phyloP scores from a whole-genome alignment of 2,329 filamentous ascomycete species.

The Xylaria digitata region DNA sequence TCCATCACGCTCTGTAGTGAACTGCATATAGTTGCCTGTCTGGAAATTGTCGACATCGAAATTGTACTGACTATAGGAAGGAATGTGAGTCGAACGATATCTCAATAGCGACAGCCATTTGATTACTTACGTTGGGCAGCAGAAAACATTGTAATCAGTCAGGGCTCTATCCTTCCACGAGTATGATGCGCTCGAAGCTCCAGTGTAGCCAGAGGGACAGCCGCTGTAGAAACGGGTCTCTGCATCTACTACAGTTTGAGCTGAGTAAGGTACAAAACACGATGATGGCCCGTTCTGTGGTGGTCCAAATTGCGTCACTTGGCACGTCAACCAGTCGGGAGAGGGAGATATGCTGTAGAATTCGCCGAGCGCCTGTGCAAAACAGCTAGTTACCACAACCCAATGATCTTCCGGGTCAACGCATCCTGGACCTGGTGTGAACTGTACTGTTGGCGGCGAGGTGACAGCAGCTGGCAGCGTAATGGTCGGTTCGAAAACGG shows the following conservation, averaged over 20 bases:
- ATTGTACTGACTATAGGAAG: conserved; percentile 27
- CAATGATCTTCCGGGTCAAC: conserved; percentile 32
- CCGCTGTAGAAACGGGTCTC: conserved; percentile 22
- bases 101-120: not conserved
- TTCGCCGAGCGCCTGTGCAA: conserved; percentile 10
- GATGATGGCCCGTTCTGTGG: conserved; percentile 5
- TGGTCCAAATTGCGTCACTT: conserved; percentile 34
- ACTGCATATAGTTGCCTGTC: not conserved
- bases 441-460: conserved; percentile 31
- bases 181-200: not conserved
- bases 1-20: conserved; percentile 30
- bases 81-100: conserved; percentile 14
- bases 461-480: conserved; percentile 25
- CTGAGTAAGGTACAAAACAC: conserved; percentile 27
- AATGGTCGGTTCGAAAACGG: conserved; percentile 11
- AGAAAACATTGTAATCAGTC: conserved; percentile 9
- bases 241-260: conserved; percentile 19
- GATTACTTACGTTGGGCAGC: conserved; percentile 34
- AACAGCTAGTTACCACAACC: conserved; percentile 34
- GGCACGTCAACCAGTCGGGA: conserved; percentile 36
- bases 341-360: not conserved
- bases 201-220: conserved; percentile 32
- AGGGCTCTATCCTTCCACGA: conserved; percentile 8
- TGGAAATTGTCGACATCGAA: conserved; percentile 19
- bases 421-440: conserved; percentile 32